Percentiles rank a stretch among this genome's conserved stretches.
Evolutionary conservation across 345 rosid genomes (phyloP).

Genomic region (Gynandropsis gynandra): DNA sequence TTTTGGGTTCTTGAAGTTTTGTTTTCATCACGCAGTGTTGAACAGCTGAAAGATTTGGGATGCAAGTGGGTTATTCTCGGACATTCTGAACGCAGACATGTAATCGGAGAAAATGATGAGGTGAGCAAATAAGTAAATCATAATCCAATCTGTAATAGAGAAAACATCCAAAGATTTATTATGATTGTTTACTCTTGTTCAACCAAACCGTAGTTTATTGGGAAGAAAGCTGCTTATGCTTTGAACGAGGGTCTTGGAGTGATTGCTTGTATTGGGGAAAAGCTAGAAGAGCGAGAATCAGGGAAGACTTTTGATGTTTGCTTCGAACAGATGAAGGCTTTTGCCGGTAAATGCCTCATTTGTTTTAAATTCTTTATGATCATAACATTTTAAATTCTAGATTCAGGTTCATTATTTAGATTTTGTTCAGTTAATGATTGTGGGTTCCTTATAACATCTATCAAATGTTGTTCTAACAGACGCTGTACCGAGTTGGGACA

Average conservation of each 20-base stretch:
- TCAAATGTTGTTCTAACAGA: slow-evolving; percentile 34
- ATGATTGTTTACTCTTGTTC: slow-evolving; percentile 6
- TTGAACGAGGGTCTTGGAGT: slow-evolving; percentile 83
- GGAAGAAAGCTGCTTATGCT: slow-evolving; percentile 95
- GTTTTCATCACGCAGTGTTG: slow-evolving; percentile 49
- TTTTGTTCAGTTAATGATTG: too few relatives aligned
- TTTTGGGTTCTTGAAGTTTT: neutral
- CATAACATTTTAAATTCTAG: neutral
- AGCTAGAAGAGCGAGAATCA: slow-evolving; percentile 84
- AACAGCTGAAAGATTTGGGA: slow-evolving; percentile 84
- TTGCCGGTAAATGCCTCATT: slow-evolving; percentile 48
- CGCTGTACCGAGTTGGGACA: slow-evolving; percentile 86
- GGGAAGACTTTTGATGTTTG: slow-evolving; percentile 96
- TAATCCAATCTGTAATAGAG: neutral
- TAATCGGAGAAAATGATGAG: slow-evolving; percentile 89
- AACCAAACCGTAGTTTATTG: slow-evolving; percentile 57
- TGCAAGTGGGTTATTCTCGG: slow-evolving; percentile 98
- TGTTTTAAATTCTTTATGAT: neutral
- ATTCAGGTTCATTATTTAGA: neutral
- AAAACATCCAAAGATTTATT: slow-evolving; percentile 2
- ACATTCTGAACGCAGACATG: slow-evolving; percentile 92
- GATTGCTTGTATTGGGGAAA: slow-evolving; percentile 92
- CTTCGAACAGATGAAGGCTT: slow-evolving; percentile 80
- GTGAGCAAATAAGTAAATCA: slow-evolving; percentile 29
- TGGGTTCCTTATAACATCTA: too few relatives aligned